Evolutionary conservation across 352 stramenopile species (phyloP).

Genomic region (Thalassiosira sp.): DNA sequence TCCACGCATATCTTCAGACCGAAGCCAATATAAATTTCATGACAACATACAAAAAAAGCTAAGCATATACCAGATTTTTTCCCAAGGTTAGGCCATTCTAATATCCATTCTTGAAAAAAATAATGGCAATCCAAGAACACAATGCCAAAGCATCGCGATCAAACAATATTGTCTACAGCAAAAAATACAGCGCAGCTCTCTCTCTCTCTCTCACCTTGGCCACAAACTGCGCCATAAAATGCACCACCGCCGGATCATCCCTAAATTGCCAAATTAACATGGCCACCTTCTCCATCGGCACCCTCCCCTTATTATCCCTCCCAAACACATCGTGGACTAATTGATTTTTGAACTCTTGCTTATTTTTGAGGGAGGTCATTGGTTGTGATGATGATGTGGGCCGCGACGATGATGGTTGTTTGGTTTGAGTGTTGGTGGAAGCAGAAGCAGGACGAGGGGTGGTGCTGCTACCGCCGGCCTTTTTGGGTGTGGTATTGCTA

Average conservation of each 20-base stretch:
- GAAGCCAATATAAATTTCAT: too few relatives aligned
- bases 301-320: constrained; percentile 63
- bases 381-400: neutral
- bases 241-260: constrained; percentile 77
- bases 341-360: constrained; percentile 64
- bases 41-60: too few relatives aligned
- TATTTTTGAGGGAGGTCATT: constrained; percentile 10
- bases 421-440: neutral
- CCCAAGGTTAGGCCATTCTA: too few relatives aligned
- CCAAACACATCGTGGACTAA: constrained; percentile 81
- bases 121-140: neutral
- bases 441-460: neutral
- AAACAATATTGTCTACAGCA: neutral
- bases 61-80: too few relatives aligned
- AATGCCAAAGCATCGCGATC: neutral
- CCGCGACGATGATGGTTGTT: neutral
- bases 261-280: constrained; percentile 85
- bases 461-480: neutral
- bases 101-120: neutral
- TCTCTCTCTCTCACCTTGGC: constrained; percentile 62
- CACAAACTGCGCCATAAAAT: constrained; percentile 84
- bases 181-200: too few relatives aligned
- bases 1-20: too few relatives aligned
- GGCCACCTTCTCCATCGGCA: constrained; percentile 83
- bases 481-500: constrained; percentile 16